Evolutionary conservation across 2,329 filamentous ascomycete genomes (phyloP), one percentile per base, ranked within the genome.

Genomic region (Ploettnerulaceae sp.): DNA sequence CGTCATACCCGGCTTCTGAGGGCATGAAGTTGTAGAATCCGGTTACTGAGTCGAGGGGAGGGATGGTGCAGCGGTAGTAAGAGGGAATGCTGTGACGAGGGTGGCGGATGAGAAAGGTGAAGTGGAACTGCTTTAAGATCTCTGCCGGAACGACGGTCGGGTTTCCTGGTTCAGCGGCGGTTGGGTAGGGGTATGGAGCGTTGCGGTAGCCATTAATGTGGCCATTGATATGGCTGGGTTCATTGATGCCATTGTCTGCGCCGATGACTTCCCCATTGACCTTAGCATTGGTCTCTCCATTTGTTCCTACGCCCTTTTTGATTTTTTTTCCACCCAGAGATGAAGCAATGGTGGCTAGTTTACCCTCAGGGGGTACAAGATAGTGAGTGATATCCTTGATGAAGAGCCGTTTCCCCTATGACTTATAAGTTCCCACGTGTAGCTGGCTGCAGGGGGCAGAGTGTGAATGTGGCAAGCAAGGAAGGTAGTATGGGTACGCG

Each of bases 301-400:
- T 54, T 38, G 62, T 64, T 41, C 61, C 61, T 14, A 63, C 60
- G 2, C 58, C 61, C 22, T 64, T 62, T 48, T 61, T 65, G 26
- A 57, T 38, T 6, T 37, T 48, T 34, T 57, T 49, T 17, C 61
- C 61, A 21, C 52, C 57, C 40, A 96, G 74, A n/a, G 89, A 95
- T 2, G 86, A 86, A 7, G 88, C 89, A 50, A 93, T 80, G 38
- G 72, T 73, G 40, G 87, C 78, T 11, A 77, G 73, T 60, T 84
- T 77, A 36, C 76, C 74, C 53, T 85, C 72, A 3, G 88, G 87
- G 4, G 89, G 86, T 54, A 95, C 74, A 56, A 96, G 75, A 67
- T 97, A 97, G 69, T 96, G 85, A 46, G 86, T 84, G 71, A 97
- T 98, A 67, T 97, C 93, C 69, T 98, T 98, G 77, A 98, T 93